phyloP scores from a whole-genome alignment of 2,329 filamentous ascomycete genomes.

The Parafenestella ontariensis region DNA sequence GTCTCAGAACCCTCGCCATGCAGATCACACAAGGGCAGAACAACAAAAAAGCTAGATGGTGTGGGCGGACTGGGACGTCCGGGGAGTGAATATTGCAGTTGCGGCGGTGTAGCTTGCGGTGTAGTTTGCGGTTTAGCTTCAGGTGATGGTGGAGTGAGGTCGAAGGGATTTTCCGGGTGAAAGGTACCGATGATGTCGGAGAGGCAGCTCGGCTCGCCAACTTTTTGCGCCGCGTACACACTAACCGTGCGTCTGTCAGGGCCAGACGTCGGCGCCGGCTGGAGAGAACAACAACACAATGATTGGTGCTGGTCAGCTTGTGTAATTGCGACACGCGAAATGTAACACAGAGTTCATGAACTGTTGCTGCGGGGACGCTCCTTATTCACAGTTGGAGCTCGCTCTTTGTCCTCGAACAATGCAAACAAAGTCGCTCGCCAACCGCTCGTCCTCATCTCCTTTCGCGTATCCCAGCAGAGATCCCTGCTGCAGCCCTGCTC shows the following conservation, averaged over 20 bases:
- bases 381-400: too few relatives aligned
- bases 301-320: slow-evolving; percentile 15
- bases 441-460: not conserved
- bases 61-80: slow-evolving; percentile 1
- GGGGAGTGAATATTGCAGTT: not conserved
- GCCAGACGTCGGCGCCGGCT: not conserved
- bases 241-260: slow-evolving; percentile 11
- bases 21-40: slow-evolving; percentile 30
- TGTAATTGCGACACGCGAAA: not conserved
- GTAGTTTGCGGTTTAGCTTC: too few relatives aligned
- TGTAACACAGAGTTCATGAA: not conserved
- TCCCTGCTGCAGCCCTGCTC: not conserved
- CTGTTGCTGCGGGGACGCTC: not conserved
- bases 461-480: not conserved
- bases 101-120: not conserved
- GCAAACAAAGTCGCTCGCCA: not conserved
- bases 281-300: not conserved
- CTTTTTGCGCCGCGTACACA: slow-evolving; percentile 19
- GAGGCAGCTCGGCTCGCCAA: slow-evolving; percentile 17
- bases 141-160: slow-evolving; percentile 34
- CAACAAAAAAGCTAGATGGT: slow-evolving; percentile 18
- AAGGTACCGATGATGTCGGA: not conserved
- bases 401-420: not conserved
- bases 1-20: slow-evolving; percentile 40
- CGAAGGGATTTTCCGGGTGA: slow-evolving; percentile 35